Percentiles rank a stretch among this genome's conserved stretches.
Evolutionary conservation across 176 grass and related monocot genomes (phyloP).

Genomic region (Ananas comosus): DNA sequence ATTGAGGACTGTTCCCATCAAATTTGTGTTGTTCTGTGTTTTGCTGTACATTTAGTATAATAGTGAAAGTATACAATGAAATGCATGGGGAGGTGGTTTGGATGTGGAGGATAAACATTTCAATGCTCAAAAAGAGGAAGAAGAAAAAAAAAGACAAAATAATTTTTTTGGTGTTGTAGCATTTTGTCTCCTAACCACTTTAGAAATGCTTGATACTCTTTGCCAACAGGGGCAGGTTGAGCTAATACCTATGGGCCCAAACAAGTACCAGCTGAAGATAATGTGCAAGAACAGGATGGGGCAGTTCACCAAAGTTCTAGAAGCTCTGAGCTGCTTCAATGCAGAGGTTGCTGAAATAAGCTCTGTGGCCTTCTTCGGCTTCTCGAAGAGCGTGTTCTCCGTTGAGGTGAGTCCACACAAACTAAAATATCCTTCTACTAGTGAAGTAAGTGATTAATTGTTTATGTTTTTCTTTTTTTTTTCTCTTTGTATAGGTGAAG

Average conservation of each 20-base stretch:
- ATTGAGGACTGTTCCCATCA: no score
- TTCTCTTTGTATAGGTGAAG: slow-evolving; percentile 39
- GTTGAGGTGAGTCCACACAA: slow-evolving; percentile 33
- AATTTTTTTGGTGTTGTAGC: no score
- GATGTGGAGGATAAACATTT: no score
- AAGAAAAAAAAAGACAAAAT: no score
- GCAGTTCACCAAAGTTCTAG: slow-evolving; percentile 53
- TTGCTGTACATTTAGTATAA: no score
- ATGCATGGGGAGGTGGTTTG: no score
- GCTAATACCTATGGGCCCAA: slow-evolving; percentile 36
- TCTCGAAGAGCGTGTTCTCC: slow-evolving; percentile 43
- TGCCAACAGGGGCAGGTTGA: slow-evolving; percentile 38
- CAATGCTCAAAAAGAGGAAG: no score
- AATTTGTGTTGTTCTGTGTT: no score
- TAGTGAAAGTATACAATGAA: no score
- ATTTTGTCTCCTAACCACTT: not conserved
- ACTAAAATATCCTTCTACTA: not conserved
- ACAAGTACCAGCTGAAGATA: slow-evolving; percentile 55
- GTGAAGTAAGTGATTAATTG: not conserved
- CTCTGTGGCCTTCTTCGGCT: slow-evolving; percentile 50
- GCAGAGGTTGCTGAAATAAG: slow-evolving; percentile 42
- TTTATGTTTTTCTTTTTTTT: not conserved
- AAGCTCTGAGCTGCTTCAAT: slow-evolving; percentile 49
- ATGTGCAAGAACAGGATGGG: slow-evolving; percentile 42
- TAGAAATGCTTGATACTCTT: not conserved